Conservation (phyloP, 2,329 filamentous ascomycete species). For the Pseudogymnoascus pannorum region DNA sequence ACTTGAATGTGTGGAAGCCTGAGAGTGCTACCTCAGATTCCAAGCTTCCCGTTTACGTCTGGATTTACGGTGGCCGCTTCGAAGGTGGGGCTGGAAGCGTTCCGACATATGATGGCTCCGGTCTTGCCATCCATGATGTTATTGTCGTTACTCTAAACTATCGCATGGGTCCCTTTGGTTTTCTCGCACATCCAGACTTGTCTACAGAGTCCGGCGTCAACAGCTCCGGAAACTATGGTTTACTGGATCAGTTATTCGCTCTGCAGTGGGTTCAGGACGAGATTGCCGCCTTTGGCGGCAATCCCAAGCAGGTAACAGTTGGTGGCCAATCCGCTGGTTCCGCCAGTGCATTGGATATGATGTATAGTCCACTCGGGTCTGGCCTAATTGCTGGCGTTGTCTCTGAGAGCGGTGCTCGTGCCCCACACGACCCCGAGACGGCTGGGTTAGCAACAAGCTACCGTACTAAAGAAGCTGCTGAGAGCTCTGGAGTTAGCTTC, state of each 20-base stretch:
- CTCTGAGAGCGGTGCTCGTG: conserved; percentile 28
- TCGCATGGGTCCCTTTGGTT: conserved; percentile 28
- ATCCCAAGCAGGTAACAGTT: conserved; percentile 57
- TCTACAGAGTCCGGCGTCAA: conserved; percentile 39
- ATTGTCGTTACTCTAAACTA: conserved; percentile 40
- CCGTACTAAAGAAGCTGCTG: conserved; percentile 21
- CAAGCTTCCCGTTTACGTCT: conserved; percentile 35
- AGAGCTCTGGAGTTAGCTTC: conserved; percentile 16
- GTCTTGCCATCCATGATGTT: conserved; percentile 36
- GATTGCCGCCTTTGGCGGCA: conserved; percentile 57
- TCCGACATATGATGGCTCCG: conserved; percentile 35
- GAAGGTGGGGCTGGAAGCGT: conserved; percentile 31
- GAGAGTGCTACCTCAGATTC: conserved; percentile 17
- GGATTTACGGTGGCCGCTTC: conserved; percentile 37
- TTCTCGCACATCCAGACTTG: conserved; percentile 28
- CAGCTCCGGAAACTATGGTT: conserved; percentile 56
- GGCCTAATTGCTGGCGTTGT: conserved; percentile 26
- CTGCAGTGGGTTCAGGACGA: conserved; percentile 57
- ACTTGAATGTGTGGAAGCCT: conserved; percentile 28
- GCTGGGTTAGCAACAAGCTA: conserved; percentile 25
- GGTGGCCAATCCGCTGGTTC: conserved; percentile 59
- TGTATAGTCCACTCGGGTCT: conserved; percentile 23
- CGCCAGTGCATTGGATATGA: conserved; percentile 20
- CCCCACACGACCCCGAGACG: conserved; percentile 25
- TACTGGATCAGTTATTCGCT: conserved; percentile 52